Base-by-base conservation (phyloP, 352 stramenopile genomes). In the Phytophthora colocasiae region DNA sequence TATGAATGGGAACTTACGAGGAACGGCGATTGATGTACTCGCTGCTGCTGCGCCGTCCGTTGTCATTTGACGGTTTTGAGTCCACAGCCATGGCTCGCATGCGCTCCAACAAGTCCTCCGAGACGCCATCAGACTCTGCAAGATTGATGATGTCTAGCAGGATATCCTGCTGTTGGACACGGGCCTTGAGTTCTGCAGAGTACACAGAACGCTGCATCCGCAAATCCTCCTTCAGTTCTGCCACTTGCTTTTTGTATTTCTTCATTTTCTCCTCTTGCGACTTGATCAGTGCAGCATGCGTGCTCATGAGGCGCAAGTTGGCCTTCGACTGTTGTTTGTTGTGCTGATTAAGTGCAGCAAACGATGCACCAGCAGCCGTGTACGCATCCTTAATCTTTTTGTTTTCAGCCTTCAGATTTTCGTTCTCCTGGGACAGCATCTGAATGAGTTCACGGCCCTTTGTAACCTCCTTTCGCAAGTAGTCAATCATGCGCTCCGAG, bases 241-340 rank as follows among this genome's bases (percentile, higher is more conserved):
- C 71, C 17, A 96, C 82, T 58, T 96, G 86, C 61, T 93, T 93
- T 57, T 95, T 87, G 58, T 93, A 93, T 61, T 93, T 93, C 63
- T 93, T 93, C 88, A 96, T 94, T 62, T 96, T 96, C 71, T 96
- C 87, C 49, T 96, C 87, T 56, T 96, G 87, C 4, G 84, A 93
- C 71, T 94, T 94, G 60, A 94, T 94, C 22, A 96, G 61, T 29
- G 85, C 84, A 41, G 83, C 85, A 61, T 96, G 88, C 1, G 88
- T 96, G 50, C 84, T 95, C 78, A 96, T 92, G 63, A 98, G 74
- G 6, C 94, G 87, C n/a, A 92, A 55, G 47, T 98, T 98, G 0
- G 88, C 89, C 63, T 96, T 96, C n/a, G 87, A 97, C 38, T 98
- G 85, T 57, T 98, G 91, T 60, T 98, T 98, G 57, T 97, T 96